A percentile compares a stretch with the other conserved stretches of the same genome.
Evolutionary conservation across 345 rosid genomes (phyloP).

Genomic region (Hibiscus trionum): DNA sequence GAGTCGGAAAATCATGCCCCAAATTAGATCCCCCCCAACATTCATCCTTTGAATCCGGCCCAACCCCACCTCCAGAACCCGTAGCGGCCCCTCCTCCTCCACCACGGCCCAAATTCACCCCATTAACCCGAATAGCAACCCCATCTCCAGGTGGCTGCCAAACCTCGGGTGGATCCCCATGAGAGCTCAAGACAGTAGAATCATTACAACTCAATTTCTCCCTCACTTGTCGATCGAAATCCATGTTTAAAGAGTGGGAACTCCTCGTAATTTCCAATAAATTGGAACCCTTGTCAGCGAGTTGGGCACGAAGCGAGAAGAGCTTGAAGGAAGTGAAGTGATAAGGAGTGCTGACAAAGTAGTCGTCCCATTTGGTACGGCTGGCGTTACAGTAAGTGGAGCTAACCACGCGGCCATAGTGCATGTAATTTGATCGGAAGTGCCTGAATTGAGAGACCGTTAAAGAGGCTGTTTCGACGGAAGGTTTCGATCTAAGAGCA

Average conservation of each 20-base stretch:
- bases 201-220: conserved; percentile 20
- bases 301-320: conserved; percentile 47
- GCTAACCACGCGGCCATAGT: conserved; percentile 36
- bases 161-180: conserved; percentile 96
- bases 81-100: conserved; percentile 29
- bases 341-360: conserved; percentile 31
- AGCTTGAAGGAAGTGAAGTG: conserved; percentile 54
- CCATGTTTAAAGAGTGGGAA: conserved; percentile 12
- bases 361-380: conserved; percentile 42
- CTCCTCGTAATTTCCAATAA: conserved; percentile 29
- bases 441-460: conserved; percentile 58
- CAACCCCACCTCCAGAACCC: conserved; percentile 33
- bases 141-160: conserved; percentile 98
- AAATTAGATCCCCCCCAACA: conserved; percentile 91
- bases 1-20: conserved; percentile 85
- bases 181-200: conserved; percentile 30
- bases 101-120: conserved; percentile 32
- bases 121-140: conserved; percentile 44
- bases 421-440: conserved; percentile 45
- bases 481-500: conserved; percentile 59
- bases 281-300: conserved; percentile 36
- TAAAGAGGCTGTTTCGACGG: conserved; percentile 50
- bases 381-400: conserved; percentile 31
- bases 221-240: conserved; percentile 21
- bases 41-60: conserved; percentile 54